Percentiles rank a stretch among this genome's conserved stretches.
These are phyloP conservation scores for Volvox reticuliferus DNA, from an alignment of 139 green algal genomes.

Conservation along the genomic window DNA sequence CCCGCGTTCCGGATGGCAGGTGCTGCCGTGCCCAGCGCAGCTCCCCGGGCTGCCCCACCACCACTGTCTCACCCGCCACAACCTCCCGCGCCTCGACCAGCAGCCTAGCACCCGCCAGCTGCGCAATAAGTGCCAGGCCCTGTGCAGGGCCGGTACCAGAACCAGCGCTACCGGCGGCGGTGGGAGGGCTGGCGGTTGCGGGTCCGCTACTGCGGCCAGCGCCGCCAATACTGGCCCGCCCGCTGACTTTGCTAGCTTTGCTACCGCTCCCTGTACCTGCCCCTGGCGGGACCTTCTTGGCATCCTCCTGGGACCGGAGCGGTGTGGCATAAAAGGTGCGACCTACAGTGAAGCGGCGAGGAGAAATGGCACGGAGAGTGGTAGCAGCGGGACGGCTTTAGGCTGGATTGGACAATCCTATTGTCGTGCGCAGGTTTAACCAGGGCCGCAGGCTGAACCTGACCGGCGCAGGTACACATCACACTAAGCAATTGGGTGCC, in stretches of 20 bases:
- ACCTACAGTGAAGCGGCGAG: not conserved
- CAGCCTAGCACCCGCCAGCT: conserved; percentile 16
- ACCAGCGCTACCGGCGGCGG: not conserved
- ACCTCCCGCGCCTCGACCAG: not conserved
- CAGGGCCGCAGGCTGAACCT: no score
- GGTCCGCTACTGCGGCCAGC: not conserved
- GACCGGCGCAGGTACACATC: no score
- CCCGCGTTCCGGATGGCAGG: not conserved
- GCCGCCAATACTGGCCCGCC: not conserved
- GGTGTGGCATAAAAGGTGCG: conserved; percentile 18
- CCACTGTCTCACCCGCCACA: not conserved
- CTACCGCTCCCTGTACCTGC: not conserved
- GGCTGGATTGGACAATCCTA: no score
- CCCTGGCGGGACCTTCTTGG: not conserved
- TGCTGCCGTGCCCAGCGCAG: conserved; percentile 14
- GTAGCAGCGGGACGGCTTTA: no score
- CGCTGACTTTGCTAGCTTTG: not conserved
- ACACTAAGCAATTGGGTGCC: no score
- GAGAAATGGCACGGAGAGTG: no score
- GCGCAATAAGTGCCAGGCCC: conserved; percentile 29
- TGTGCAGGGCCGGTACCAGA: not conserved
- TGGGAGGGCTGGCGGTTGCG: not conserved
- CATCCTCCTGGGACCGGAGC: conserved; percentile 3
- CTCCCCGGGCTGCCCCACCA: not conserved
- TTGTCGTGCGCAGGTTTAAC: no score